A percentile compares a stretch with the other conserved stretches of the same genome.
Evolutionary conservation across 345 rosid species (phyloP).

Genomic region (Physaria fendleri): DNA sequence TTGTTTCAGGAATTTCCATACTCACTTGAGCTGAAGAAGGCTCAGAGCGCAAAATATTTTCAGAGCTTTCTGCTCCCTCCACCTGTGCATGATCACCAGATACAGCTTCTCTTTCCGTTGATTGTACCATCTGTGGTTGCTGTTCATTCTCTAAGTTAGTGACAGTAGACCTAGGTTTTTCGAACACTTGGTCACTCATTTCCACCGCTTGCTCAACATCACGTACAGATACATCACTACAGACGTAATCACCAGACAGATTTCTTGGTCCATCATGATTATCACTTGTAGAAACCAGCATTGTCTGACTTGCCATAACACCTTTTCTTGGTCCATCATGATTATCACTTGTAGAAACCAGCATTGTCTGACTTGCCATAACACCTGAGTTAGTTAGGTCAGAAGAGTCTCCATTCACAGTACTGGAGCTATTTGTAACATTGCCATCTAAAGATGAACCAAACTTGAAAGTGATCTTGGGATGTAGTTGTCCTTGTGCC

Average conservation of each 20-base stretch:
- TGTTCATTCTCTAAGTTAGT: conserved; percentile 22
- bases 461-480: conserved; percentile 4
- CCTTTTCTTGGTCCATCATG: conserved; percentile 25
- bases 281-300: conserved; percentile 10
- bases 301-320: conserved; percentile 8
- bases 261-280: conserved; percentile 25
- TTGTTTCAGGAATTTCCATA: conserved; percentile 23
- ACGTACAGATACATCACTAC: conserved; percentile 18
- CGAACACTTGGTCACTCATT: conserved; percentile 23
- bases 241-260: conserved; percentile 17
- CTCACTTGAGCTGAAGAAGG: conserved; percentile 21
- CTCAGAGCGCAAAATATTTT: too few species aligned
- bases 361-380: conserved; percentile 5
- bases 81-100: conserved; percentile 14
- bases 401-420: conserved; percentile 21
- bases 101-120: conserved; percentile 25
- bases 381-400: too few species aligned
- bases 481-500: conserved; percentile 7
- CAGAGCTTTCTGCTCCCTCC: conserved; percentile 29
- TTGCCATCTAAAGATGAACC: conserved; percentile 7
- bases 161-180: conserved; percentile 16
- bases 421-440: conserved; percentile 13
- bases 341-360: conserved; percentile 15
- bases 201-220: conserved; percentile 21
- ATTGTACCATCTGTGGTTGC: conserved; percentile 13